phyloP scores from a whole-genome alignment of 441 rosid genomes.

The Francoa sonchifolia region DNA sequence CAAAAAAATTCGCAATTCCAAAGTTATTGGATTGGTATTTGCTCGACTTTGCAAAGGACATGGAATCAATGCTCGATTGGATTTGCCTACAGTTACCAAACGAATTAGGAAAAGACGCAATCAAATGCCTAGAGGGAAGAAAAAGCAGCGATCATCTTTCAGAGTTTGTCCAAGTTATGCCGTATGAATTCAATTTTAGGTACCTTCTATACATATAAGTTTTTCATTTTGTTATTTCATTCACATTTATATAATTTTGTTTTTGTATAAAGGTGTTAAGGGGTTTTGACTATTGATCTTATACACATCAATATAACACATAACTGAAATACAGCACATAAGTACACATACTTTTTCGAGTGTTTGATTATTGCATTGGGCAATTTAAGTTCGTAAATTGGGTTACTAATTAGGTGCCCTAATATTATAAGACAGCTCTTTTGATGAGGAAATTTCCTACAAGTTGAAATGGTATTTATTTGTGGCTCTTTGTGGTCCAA shows the following conservation, averaged over 20 bases:
- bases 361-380: no score
- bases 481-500: no score
- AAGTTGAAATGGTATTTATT: no score
- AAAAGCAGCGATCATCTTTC: conserved; percentile 30
- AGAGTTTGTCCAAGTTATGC: conserved; percentile 42
- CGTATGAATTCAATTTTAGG: conserved; percentile 70
- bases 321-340: no score
- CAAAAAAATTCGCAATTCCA: conserved; percentile 43
- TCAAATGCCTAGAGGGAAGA: conserved; percentile 47
- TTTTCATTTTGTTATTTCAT: conserved; percentile 11
- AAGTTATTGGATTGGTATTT: conserved; percentile 77
- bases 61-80: conserved; percentile 77
- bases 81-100: conserved; percentile 71
- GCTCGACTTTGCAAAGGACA: conserved; percentile 76
- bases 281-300: conserved; percentile 15
- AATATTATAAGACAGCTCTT: no score
- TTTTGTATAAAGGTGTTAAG: not conserved
- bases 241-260: conserved; percentile 7
- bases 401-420: no score
- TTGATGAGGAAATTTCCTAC: no score
- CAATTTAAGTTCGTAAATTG: no score
- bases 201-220: conserved; percentile 37
- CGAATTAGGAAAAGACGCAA: conserved; percentile 55
- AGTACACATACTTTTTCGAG: no score
- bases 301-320: conserved; percentile 12